These are phyloP conservation scores for Carpinus fangiana DNA, from an alignment of 306 rosid genomes.

Conservation along the genomic window DNA sequence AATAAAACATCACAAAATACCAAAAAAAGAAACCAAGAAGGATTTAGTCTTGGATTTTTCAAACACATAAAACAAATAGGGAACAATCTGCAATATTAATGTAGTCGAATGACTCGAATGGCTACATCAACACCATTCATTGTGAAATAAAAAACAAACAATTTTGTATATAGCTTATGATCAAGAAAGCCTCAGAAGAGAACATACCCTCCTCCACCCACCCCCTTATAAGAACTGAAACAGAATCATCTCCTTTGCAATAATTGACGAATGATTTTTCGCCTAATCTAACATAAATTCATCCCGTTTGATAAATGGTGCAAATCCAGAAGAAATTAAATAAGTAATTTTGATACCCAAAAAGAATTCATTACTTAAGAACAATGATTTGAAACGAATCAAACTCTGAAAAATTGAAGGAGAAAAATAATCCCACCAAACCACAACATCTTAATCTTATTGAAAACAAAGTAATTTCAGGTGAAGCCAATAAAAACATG, in stretches of 20 bases:
- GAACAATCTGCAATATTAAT: not conserved
- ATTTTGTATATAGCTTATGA: not conserved
- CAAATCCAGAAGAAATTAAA: not conserved
- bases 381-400: not conserved
- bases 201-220: not conserved
- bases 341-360: not conserved
- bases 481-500: not conserved
- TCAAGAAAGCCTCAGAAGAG: not conserved
- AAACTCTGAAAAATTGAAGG: not conserved
- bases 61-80: not conserved
- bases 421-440: not conserved
- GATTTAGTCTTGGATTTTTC: not conserved
- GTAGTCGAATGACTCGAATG: not conserved
- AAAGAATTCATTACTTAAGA: not conserved
- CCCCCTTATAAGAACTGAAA: not conserved
- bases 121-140: constrained; percentile 7
- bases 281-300: not conserved
- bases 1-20: not conserved
- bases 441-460: not conserved
- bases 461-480: not conserved
- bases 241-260: not conserved
- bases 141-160: not conserved
- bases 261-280: not conserved
- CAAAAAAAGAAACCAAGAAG: too few species aligned
- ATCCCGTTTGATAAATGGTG: not conserved